Percentiles rank a stretch among this genome's conserved stretches.
These are phyloP conservation scores for Vigna unguiculata DNA, from an alignment of 306 rosid species.

Conservation along the genomic window DNA sequence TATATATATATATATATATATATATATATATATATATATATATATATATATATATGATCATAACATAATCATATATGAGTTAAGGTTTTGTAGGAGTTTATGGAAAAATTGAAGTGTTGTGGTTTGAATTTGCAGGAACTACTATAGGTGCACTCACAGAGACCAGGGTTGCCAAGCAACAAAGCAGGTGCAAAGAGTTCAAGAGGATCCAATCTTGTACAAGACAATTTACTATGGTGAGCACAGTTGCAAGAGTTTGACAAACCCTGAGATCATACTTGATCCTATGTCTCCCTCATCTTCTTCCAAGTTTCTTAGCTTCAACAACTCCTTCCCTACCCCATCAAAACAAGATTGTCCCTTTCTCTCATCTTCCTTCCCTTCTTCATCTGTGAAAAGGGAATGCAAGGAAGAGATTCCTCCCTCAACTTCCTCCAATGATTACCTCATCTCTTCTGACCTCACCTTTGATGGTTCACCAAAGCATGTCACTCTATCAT, in stretches of 20 bases:
- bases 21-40: background rate
- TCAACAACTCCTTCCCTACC: constrained; percentile 48
- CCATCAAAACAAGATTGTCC: constrained; percentile 31
- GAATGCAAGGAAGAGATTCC: constrained; percentile 42
- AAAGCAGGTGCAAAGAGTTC: constrained; percentile 75
- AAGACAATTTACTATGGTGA: constrained; percentile 61
- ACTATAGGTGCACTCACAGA: constrained; percentile 83
- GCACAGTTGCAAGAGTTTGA: constrained; percentile 62
- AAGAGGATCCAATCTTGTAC: constrained; percentile 56
- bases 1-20: too few relatives aligned
- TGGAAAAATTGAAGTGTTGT: background rate
- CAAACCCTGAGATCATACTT: constrained; percentile 54
- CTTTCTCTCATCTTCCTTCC: constrained; percentile 43
- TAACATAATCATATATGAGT: too few relatives aligned
- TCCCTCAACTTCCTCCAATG: constrained; percentile 44
- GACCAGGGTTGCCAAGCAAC: constrained; percentile 76
- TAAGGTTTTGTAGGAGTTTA: too few relatives aligned
- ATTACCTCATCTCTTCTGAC: constrained; percentile 47
- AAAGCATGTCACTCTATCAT: constrained; percentile 15
- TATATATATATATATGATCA: too few relatives aligned
- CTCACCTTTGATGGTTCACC: constrained; percentile 42
- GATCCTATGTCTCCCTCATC: constrained; percentile 43
- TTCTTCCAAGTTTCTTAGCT: constrained; percentile 52
- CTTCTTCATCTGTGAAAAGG: constrained; percentile 13
- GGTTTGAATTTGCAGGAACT: constrained; percentile 51